Evolutionary conservation across 257 asterid species (phyloP), one percentile per base, ranked within the genome.

Genomic region (Penstemon eatonii): DNA sequence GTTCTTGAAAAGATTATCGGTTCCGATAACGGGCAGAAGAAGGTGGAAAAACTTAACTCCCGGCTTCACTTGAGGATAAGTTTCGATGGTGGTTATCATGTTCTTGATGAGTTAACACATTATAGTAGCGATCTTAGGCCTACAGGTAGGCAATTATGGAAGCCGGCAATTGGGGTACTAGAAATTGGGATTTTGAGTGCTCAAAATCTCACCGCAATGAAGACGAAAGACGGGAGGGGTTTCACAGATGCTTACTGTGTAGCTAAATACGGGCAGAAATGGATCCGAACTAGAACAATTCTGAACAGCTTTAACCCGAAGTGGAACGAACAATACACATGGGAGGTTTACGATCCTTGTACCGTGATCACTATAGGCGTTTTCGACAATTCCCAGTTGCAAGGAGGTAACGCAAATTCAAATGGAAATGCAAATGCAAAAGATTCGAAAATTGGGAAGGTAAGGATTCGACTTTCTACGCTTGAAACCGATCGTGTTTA

Each of bases 31-130:
- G 95, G 96, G 56, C 75, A 80, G 80, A 80, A 9, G 65, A 78
- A 71, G 11, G 83, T 71, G 72, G 54, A 36, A 11, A 82, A 72
- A 45, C 39, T 78, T 58, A 80, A 70, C 38, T 78, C 95, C 69
- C 76, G 90, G 86, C 70, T 93, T 69, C 98, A 88, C 66, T 60
- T 86, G 78, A 90, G 98, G 79, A 69, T 88, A 42, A 79, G 81
- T 46, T 77, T 92, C 56, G 98, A 92, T 63, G 98, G 98, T 6
- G 98, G 98, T 4, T 93, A 90, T 65, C 99, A 93, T 75, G 97
- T 93, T 74, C 96, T 93, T 73, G 99, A 93, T 67, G 99, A 93
- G 80, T 70, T 93, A 57, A 87, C 97, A 4, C 95, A 88, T 49
- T 81, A 90, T 19, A 90, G 97, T 36, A 93, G 97, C 60, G 96